A percentile compares a stretch with the other conserved stretches of the same genome.
Conservation (phyloP, 345 rosid genomes). For the Hypericum androsaemum region DNA sequence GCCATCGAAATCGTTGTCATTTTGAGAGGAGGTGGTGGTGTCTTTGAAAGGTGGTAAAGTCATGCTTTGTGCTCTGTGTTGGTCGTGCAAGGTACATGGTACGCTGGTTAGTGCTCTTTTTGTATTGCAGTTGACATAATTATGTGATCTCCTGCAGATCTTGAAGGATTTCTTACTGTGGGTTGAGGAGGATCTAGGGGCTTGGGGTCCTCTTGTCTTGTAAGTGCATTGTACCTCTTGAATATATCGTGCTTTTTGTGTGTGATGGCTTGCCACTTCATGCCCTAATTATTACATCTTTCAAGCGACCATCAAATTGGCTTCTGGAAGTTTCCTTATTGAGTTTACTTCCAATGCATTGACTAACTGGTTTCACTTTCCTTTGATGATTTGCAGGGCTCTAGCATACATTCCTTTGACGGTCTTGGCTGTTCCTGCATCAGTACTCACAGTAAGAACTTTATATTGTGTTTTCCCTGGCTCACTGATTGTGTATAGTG, state of each 20-base stretch:
- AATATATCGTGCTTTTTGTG: neutral
- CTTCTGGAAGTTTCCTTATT: neutral
- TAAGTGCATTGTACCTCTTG: slow-evolving; percentile 33
- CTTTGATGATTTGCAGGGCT: slow-evolving; percentile 47
- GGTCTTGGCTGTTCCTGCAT: slow-evolving; percentile 96
- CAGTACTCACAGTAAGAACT: slow-evolving; percentile 80
- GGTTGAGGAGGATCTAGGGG: slow-evolving; percentile 91
- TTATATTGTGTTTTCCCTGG: neutral
- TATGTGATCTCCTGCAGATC: slow-evolving; percentile 40
- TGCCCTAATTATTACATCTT: neutral
- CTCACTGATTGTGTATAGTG: slow-evolving; percentile 1
- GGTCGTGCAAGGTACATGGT: neutral
- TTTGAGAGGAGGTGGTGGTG: no score
- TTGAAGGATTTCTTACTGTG: slow-evolving; percentile 86
- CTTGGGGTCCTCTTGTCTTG: slow-evolving; percentile 97
- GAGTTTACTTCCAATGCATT: neutral
- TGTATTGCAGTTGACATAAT: slow-evolving; percentile 9
- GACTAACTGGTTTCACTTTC: neutral
- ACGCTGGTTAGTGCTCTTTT: neutral
- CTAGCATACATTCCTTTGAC: slow-evolving; percentile 93
- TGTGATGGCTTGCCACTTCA: neutral
- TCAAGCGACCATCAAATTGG: neutral
- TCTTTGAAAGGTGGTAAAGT: no score
- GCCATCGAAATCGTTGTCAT: no score
- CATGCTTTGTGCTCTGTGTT: neutral